phyloP scores from a whole-genome alignment of 2,329 filamentous ascomycete species.

The Aspergillus fijiensis region DNA sequence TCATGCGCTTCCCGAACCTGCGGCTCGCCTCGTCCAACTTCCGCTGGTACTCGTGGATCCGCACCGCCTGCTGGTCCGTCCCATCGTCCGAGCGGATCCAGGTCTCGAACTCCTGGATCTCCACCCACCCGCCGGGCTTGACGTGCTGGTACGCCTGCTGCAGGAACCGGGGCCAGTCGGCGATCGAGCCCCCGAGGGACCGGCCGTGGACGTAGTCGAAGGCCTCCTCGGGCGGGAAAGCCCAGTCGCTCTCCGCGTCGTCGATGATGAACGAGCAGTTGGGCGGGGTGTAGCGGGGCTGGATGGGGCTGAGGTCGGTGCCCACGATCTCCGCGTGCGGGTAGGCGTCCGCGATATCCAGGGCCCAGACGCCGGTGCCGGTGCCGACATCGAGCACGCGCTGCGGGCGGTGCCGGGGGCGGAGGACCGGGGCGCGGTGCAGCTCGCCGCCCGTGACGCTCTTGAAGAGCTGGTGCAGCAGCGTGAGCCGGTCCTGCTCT shows the following conservation, averaged over 20 bases:
- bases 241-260: slow-evolving; percentile 43
- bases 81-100: slow-evolving; percentile 33
- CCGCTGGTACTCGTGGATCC: slow-evolving; percentile 30
- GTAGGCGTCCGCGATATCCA: slow-evolving; percentile 47
- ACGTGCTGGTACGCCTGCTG: slow-evolving; percentile 33
- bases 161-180: slow-evolving; percentile 33
- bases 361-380: slow-evolving; percentile 35
- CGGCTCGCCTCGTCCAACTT: slow-evolving; percentile 31
- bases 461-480: slow-evolving; percentile 43
- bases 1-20: slow-evolving; percentile 37
- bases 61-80: slow-evolving; percentile 25
- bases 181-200: slow-evolving; percentile 38
- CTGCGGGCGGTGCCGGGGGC: slow-evolving; percentile 8
- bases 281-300: slow-evolving; percentile 45
- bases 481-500: slow-evolving; percentile 44
- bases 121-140: slow-evolving; percentile 39
- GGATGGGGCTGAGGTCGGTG: slow-evolving; percentile 39
- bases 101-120: slow-evolving; percentile 36
- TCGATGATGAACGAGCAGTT: slow-evolving; percentile 54
- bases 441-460: slow-evolving; percentile 38
- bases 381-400: slow-evolving; percentile 37
- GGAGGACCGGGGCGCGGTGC: slow-evolving; percentile 39
- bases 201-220: slow-evolving; percentile 45
- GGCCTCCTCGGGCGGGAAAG: slow-evolving; percentile 35
- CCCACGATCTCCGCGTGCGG: slow-evolving; percentile 37